Base-by-base conservation (phyloP, 257 asterid species). In the Fraxinus americana region DNA sequence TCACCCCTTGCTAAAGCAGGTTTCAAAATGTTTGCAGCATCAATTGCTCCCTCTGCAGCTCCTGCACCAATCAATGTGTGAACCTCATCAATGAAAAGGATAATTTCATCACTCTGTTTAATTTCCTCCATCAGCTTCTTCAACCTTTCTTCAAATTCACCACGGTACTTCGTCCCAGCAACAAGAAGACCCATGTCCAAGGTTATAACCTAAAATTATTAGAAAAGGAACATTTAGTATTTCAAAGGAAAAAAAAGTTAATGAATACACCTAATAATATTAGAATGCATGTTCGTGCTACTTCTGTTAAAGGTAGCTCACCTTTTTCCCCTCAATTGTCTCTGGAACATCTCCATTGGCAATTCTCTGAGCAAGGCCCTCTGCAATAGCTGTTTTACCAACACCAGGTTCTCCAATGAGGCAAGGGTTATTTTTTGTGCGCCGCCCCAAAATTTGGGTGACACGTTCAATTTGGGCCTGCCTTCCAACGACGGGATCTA, bases 361-460 rank as follows among this genome's bases (percentile, higher is more conserved):
- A 82, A 95, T 95, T 86, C 99, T 88, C 83, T 95, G 99, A 68
- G 99, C 99, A 69, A 95, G 92, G 38, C 99, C 98, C 85, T 95
- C 99, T 25, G 99, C 99, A 80, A 95, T 91, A 72, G 99, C 99
- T 80, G 99, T 95, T 89, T 95, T 95, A 30, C 99, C 99, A 27
- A 95, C 99, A 80, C 99, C 99, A 38, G 99, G 99, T 84, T 95
- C 99, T 84, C 99, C 99, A 81, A 95, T 91, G 81, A 95, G 99
- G 82, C 99, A 95, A 19, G 99, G 99, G 83, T 95, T 95, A 75
- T 95, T 95, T 80, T 95, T 95, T 23, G 99, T 95, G 27, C 99
- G 92, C 71, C 99, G 89, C 32, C 99, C 99, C 90, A 95, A 78
- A 83, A 95, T 95, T 87, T 95, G 99, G 57, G 97, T 93, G 45